Conservation (phyloP, 352 stramenopile genomes). For the Phytophthora sojae region DNA sequence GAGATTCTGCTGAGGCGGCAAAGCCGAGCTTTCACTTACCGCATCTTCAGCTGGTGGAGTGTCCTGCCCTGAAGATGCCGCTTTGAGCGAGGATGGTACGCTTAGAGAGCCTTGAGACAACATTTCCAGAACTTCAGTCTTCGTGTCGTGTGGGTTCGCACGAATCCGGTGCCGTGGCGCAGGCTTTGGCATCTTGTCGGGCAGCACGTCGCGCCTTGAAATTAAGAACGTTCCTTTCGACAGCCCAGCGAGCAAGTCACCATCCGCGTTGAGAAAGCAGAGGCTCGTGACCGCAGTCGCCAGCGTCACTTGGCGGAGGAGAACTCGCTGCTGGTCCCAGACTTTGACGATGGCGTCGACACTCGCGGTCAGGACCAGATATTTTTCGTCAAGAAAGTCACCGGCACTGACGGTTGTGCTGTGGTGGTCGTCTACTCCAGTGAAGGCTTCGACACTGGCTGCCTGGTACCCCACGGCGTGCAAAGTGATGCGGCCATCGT, state of each 20-base stretch:
- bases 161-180: constrained; percentile 15
- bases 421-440: constrained; percentile 54
- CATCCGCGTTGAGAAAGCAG: constrained; percentile 73
- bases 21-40: background rate
- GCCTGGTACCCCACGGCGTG: constrained; percentile 52
- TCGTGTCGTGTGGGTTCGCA: constrained; percentile 7
- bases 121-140: background rate
- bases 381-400: constrained; percentile 71
- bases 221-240: constrained; percentile 66
- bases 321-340: constrained; percentile 68
- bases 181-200: constrained; percentile 48
- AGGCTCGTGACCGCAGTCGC: constrained; percentile 66
- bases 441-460: constrained; percentile 45
- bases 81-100: background rate
- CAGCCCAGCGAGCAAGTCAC: constrained; percentile 65
- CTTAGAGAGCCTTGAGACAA: background rate
- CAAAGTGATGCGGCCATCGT: constrained; percentile 65
- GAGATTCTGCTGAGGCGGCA: constrained; percentile 2
- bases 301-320: constrained; percentile 67
- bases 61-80: constrained; percentile 1
- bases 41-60: background rate
- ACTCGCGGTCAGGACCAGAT: constrained; percentile 63
- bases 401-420: constrained; percentile 64
- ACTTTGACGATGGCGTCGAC: constrained; percentile 79
- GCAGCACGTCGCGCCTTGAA: constrained; percentile 64